phyloP scores from a whole-genome alignment of 352 stramenopile species.

The Plasmopara halstedii region DNA sequence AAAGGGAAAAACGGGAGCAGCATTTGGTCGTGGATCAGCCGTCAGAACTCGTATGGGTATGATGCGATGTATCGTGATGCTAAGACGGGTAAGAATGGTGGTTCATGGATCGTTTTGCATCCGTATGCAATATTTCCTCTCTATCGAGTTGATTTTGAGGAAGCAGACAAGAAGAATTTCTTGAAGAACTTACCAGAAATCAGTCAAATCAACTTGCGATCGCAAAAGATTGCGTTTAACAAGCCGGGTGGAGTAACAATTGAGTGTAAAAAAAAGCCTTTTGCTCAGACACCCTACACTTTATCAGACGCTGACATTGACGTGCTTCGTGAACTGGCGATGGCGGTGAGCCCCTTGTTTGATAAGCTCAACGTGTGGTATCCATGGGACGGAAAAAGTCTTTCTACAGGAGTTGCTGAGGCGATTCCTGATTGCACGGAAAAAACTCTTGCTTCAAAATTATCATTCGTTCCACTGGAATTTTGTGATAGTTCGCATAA shows the following conservation, averaged over 20 bases:
- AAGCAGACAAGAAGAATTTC: constrained; percentile 11
- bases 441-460: constrained; percentile 34
- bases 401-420: constrained; percentile 26
- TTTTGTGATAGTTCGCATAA: not conserved
- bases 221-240: constrained; percentile 11
- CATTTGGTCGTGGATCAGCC: constrained; percentile 28
- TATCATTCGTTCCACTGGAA: constrained; percentile 20
- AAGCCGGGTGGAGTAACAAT: constrained; percentile 4
- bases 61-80: constrained; percentile 36
- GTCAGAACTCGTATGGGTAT: constrained; percentile 35
- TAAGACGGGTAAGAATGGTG: constrained; percentile 13
- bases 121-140: constrained; percentile 40
- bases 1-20: constrained; percentile 14
- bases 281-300: not conserved
- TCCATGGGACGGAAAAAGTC: constrained; percentile 38
- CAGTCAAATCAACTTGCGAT: constrained; percentile 6
- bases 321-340: constrained; percentile 14
- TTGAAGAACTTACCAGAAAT: constrained; percentile 14
- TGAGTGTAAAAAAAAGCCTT: constrained; percentile 1
- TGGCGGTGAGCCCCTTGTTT: constrained; percentile 22
- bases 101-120: constrained; percentile 36
- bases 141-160: constrained; percentile 22
- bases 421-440: constrained; percentile 31
- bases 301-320: constrained; percentile 13
- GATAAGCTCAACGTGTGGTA: constrained; percentile 26